These are phyloP conservation scores for Pseudopithomyces chartarum DNA, from an alignment of 2,329 filamentous ascomycete species.

Conservation along the genomic window DNA sequence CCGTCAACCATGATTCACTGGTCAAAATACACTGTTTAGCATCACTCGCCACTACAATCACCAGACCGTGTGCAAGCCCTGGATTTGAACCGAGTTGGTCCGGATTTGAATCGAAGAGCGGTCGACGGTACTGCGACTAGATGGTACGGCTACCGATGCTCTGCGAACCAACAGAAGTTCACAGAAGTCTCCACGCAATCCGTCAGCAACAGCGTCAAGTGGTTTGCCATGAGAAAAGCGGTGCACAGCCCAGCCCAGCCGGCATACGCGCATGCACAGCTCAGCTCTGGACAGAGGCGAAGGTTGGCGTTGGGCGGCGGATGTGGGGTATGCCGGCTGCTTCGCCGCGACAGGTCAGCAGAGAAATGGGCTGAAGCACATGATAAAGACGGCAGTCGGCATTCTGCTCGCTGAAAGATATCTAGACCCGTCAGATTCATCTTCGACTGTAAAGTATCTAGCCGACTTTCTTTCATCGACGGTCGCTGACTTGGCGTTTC, in stretches of 20 bases:
- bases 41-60: too few relatives aligned
- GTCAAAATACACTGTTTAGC: too few relatives aligned
- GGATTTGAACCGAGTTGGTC: too few relatives aligned
- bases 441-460: too few relatives aligned
- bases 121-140: too few relatives aligned
- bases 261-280: not conserved
- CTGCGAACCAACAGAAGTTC: too few relatives aligned
- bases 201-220: too few relatives aligned
- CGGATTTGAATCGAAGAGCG: too few relatives aligned
- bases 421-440: not conserved
- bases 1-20: not conserved
- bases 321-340: not conserved
- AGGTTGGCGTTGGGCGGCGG: conserved; percentile 7
- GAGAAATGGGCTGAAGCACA: not conserved
- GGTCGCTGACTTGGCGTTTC: not conserved
- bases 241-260: not conserved
- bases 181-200: too few relatives aligned
- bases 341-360: not conserved
- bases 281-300: not conserved
- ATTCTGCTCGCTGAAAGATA: not conserved
- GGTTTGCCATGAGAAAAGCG: too few relatives aligned
- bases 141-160: too few relatives aligned
- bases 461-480: not conserved
- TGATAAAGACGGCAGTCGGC: not conserved
- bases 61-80: too few relatives aligned